These are phyloP conservation scores for Trichopus zeylanicus DNA, from an alignment of 116 monocot genomes.

Conservation along the genomic window DNA sequence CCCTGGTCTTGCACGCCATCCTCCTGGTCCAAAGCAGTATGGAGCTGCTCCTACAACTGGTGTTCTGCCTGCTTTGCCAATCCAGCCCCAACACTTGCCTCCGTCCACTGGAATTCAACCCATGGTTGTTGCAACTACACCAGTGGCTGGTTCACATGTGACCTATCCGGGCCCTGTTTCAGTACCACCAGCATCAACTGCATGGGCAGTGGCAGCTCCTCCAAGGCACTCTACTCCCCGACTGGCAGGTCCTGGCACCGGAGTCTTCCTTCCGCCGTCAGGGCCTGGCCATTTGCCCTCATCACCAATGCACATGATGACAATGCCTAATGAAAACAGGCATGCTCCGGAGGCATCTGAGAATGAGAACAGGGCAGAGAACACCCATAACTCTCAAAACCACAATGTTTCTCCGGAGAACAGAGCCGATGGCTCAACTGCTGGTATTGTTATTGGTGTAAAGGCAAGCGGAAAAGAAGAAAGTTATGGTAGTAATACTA, in stretches of 20 bases:
- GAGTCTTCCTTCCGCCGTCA: conserved; percentile 66
- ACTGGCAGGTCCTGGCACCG: conserved; percentile 57
- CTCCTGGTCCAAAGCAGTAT: conserved; percentile 39
- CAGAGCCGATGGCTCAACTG: conserved; percentile 5
- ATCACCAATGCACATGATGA: not conserved
- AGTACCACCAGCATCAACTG: conserved; percentile 23
- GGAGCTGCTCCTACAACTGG: conserved; percentile 27
- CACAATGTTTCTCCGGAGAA: conserved; percentile 16
- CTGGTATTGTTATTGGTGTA: not conserved
- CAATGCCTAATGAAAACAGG: not conserved
- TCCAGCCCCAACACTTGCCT: conserved; percentile 18
- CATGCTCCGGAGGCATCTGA: conserved; percentile 3
- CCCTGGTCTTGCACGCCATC: conserved; percentile 15
- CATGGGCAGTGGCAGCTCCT: conserved; percentile 22
- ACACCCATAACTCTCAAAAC: conserved; percentile 9
- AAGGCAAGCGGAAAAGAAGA: conserved; percentile 13
- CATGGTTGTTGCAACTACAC: conserved; percentile 32
- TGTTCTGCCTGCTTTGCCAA: conserved; percentile 31
- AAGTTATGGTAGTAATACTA: conserved; percentile 8
- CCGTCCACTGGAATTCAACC: conserved; percentile 42
- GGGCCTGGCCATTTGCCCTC: conserved; percentile 25
- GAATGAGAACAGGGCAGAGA: conserved; percentile 13
- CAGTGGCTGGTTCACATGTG: conserved; percentile 19
- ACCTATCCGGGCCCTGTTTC: conserved; percentile 23
- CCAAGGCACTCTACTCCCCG: conserved; percentile 35